phyloP scores from a whole-genome alignment of 805 yeast genomes.

The Candida suzukii region DNA sequence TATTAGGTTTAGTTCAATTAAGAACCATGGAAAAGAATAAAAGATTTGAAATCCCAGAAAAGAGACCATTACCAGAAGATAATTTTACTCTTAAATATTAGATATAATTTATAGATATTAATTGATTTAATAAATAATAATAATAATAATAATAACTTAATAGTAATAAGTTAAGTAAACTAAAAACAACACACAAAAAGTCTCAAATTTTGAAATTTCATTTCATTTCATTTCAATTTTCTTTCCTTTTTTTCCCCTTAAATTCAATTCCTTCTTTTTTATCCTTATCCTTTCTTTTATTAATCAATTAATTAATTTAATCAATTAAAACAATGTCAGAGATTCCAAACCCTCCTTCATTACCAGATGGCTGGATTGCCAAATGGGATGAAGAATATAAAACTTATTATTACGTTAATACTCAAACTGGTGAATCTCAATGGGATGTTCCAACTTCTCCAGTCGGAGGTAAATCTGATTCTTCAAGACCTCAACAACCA shows the following conservation, averaged over 20 bases:
- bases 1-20: slow-evolving; percentile 55
- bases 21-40: slow-evolving; percentile 43
- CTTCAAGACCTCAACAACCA: not conserved
- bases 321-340: slow-evolving; percentile 3
- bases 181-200: too few species aligned
- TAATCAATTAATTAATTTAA: not conserved
- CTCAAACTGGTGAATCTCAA: slow-evolving; percentile 21
- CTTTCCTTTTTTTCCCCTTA: not conserved
- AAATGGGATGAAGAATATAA: slow-evolving; percentile 28
- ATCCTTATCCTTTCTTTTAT: not conserved
- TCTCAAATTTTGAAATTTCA: too few species aligned
- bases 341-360: slow-evolving; percentile 7
- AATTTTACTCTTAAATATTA: slow-evolving; percentile 8
- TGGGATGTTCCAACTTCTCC: slow-evolving; percentile 26
- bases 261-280: not conserved
- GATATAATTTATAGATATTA: not conserved
- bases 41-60: slow-evolving; percentile 21
- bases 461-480: not conserved
- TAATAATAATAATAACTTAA: not conserved
- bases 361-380: slow-evolving; percentile 30
- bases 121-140: not conserved
- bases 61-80: slow-evolving; percentile 21
- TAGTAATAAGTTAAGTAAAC: too few species aligned
- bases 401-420: slow-evolving; percentile 22
- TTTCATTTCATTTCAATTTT: too few species aligned